These are phyloP conservation scores for Knufia fluminis DNA, from an alignment of 2,329 filamentous ascomycete genomes.

Conservation along the genomic window DNA sequence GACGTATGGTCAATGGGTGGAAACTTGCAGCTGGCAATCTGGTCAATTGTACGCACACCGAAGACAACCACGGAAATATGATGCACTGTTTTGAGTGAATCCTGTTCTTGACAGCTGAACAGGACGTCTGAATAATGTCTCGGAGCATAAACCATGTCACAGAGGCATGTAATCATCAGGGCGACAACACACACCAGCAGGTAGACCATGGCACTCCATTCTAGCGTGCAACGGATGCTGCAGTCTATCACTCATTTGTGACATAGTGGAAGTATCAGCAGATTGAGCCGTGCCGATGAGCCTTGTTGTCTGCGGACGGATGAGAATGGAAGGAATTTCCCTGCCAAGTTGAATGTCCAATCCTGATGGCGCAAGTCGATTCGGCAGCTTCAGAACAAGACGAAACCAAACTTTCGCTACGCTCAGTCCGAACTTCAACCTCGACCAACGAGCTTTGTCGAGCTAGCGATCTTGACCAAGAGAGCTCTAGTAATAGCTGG, in stretches of 20 bases:
- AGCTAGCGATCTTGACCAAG: not conserved
- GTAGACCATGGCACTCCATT: not conserved
- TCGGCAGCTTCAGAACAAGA: not conserved
- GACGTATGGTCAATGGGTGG: not conserved
- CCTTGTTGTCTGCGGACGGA: not conserved
- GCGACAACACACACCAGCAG: not conserved
- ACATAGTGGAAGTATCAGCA: not conserved
- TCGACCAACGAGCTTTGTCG: not conserved
- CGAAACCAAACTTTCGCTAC: not conserved
- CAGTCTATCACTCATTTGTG: not conserved
- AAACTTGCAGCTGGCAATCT: not conserved
- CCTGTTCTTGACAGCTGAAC: too few relatives aligned
- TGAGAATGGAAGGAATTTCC: too few relatives aligned
- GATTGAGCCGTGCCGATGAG: not conserved
- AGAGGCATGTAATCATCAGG: too few relatives aligned
- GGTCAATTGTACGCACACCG: too few relatives aligned
- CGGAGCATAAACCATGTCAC: too few relatives aligned
- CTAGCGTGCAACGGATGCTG: not conserved
- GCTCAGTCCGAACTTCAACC: not conserved
- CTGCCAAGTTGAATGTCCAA: too few relatives aligned
- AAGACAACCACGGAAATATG: too few relatives aligned
- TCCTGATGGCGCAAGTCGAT: not conserved
- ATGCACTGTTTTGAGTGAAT: too few relatives aligned
- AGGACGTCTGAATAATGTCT: too few relatives aligned
- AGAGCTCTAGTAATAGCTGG: not conserved